Percentiles rank a stretch among this genome's conserved stretches.
Conservation (phyloP, 805 yeast genomes). For the Metschnikowia lunata region DNA sequence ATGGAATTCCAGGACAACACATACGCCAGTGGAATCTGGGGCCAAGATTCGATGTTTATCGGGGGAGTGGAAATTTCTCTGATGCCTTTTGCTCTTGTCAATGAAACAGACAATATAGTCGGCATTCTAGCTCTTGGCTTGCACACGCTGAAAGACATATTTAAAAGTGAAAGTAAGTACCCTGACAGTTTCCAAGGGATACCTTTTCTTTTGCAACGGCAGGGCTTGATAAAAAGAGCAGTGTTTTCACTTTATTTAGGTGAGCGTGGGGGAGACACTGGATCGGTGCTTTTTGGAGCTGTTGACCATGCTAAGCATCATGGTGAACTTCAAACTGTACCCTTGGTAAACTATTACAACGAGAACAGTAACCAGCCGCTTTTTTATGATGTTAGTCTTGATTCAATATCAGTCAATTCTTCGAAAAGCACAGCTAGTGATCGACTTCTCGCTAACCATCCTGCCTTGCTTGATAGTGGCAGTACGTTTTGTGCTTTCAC, state of each 20-base stretch:
- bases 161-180: constrained; percentile 30
- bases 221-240: constrained; percentile 51
- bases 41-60: constrained; percentile 52
- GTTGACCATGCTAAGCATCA: constrained; percentile 38
- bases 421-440: not conserved
- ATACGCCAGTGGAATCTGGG: constrained; percentile 51
- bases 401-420: constrained; percentile 12
- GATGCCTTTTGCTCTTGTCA: constrained; percentile 72
- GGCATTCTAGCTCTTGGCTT: constrained; percentile 74
- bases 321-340: constrained; percentile 30
- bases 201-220: constrained; percentile 54
- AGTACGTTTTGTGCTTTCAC: constrained; percentile 50
- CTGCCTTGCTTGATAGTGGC: constrained; percentile 45
- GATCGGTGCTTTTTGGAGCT: constrained; percentile 38
- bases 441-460: not conserved
- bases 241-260: constrained; percentile 63
- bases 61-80: constrained; percentile 45
- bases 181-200: constrained; percentile 41
- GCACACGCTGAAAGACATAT: not conserved
- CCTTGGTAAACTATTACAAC: constrained; percentile 33
- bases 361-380: constrained; percentile 27
- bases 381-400: constrained; percentile 46
- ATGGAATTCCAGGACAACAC: constrained; percentile 48
- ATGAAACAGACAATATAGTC: constrained; percentile 52
- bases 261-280: constrained; percentile 18